phyloP scores from a whole-genome alignment of 1,284 basidiomycete species.

The Taiwanofungus camphoratus region DNA sequence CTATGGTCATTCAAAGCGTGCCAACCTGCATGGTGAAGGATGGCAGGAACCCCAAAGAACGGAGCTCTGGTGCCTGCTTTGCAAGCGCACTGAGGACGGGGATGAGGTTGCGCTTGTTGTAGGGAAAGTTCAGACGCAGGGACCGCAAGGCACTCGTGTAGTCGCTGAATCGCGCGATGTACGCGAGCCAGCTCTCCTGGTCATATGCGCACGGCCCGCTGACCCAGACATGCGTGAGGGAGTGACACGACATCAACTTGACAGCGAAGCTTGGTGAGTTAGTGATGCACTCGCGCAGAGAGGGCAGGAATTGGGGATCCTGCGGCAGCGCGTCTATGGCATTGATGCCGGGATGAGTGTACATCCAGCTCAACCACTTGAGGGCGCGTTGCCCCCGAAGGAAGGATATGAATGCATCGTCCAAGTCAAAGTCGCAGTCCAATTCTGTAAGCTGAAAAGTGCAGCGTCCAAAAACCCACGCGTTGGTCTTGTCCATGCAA shows the following conservation, averaged over 20 bases:
- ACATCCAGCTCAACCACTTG: not conserved
- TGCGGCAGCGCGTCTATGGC: not conserved
- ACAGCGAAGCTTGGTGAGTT: not conserved
- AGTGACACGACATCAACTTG: not conserved
- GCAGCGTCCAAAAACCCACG: conserved; percentile 1
- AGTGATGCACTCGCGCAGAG: not conserved
- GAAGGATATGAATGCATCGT: not conserved
- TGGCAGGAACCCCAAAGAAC: conserved; percentile 17
- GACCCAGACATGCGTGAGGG: conserved; percentile 1
- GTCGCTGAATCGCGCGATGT: not conserved
- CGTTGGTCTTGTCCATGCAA: not conserved
- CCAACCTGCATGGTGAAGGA: conserved; percentile 13
- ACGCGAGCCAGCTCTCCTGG: not conserved
- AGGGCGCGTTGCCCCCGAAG: not conserved
- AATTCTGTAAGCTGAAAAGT: not conserved
- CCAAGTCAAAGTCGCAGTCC: conserved; percentile 1
- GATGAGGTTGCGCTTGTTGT: conserved; percentile 7
- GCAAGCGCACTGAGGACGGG: conserved; percentile 13
- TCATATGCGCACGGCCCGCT: not conserved
- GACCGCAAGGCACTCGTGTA: not conserved
- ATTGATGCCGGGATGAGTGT: not conserved
- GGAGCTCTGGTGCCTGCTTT: conserved; percentile 12
- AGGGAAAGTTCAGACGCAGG: conserved; percentile 13
- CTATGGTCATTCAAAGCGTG: not conserved
- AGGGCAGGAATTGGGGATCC: not conserved